These are phyloP conservation scores for Tolypocladium cylindrosporum DNA, from an alignment of 2,329 filamentous ascomycete species.

Conservation along the genomic window DNA sequence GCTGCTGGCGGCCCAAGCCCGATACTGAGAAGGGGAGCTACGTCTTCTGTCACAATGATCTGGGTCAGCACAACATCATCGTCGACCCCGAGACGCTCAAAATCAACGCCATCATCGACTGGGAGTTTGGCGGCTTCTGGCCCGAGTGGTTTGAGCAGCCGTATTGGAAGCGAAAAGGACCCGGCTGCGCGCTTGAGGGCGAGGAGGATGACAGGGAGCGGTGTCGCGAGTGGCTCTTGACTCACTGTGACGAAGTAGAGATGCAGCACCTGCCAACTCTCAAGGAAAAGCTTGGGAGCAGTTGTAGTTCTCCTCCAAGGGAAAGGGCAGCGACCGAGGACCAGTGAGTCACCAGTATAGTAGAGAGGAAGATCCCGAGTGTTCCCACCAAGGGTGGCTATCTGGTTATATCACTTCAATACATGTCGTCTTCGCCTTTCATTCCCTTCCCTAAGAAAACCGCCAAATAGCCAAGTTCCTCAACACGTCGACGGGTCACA, in stretches of 20 bases:
- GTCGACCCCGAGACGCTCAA: conserved; percentile 7
- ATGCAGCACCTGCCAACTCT: not conserved
- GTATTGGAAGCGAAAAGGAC: conserved; percentile 8
- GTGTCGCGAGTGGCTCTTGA: conserved; percentile 3
- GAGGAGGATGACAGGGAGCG: conserved; percentile 2
- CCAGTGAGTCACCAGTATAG: too few relatives aligned
- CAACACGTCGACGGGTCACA: too few relatives aligned
- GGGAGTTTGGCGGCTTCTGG: conserved; percentile 17
- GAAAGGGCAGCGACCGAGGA: too few relatives aligned
- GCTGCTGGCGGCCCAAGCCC: conserved; percentile 3
- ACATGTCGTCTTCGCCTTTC: too few relatives aligned
- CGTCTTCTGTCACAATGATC: conserved; percentile 8
- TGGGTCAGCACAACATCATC: conserved; percentile 6
- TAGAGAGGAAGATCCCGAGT: too few relatives aligned
- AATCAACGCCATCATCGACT: not conserved
- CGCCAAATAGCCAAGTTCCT: too few relatives aligned
- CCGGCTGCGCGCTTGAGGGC: conserved; percentile 2
- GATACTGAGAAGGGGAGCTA: conserved; percentile 1
- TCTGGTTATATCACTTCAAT: too few relatives aligned
- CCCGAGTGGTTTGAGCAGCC: conserved; percentile 10
- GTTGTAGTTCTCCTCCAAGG: too few relatives aligned
- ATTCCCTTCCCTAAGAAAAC: too few relatives aligned
- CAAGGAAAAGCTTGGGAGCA: too few relatives aligned
- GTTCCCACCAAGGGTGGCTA: too few relatives aligned
- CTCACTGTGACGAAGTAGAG: conserved; percentile 3